Percentiles rank a stretch among this genome's conserved stretches.
Evolutionary conservation across 1,284 basidiomycete genomes (phyloP).

Genomic region (Malassezia cuniculi): DNA sequence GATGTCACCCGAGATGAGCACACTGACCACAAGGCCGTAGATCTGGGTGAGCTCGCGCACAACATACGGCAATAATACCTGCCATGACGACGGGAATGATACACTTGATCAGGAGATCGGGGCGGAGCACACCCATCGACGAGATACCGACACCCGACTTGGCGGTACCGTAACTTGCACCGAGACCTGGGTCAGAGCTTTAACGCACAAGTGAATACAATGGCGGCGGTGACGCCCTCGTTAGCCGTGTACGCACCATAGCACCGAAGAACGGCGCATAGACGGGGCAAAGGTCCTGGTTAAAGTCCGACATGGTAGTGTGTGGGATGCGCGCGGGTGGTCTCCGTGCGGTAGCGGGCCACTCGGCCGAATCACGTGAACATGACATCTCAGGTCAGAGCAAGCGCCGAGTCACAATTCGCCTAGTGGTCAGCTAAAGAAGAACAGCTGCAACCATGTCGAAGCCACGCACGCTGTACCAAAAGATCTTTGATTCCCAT

Average conservation of each 20-base stretch:
- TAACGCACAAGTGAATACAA: conserved; percentile 86
- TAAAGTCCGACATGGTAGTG: too few relatives aligned
- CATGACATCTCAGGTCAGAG: too few relatives aligned
- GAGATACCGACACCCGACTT: conserved; percentile 97
- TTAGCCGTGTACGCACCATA: conserved; percentile 55
- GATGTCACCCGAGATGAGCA: conserved; percentile 47
- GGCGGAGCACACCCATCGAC: conserved; percentile 83
- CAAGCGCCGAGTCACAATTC: too few relatives aligned
- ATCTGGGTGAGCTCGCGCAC: conserved; percentile 26
- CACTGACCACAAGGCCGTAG: conserved; percentile 54
- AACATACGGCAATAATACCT: conserved; percentile 70
- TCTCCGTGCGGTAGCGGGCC: too few relatives aligned
- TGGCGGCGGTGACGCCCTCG: conserved; percentile 86
- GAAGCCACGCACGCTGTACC: conserved; percentile 32
- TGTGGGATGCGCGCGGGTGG: too few relatives aligned
- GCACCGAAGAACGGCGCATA: conserved; percentile 87
- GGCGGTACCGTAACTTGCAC: conserved; percentile 90
- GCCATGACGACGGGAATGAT: conserved; percentile 97
- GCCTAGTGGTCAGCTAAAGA: too few relatives aligned
- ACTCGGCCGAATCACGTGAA: too few relatives aligned
- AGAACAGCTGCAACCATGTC: background rate
- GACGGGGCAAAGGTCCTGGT: conserved; percentile 42
- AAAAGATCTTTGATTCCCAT: conserved; percentile 43
- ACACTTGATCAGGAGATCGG: conserved; percentile 97
- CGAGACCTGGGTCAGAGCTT: conserved; percentile 52